phyloP scores from a whole-genome alignment of 108 stramenopile species.

The Pseudonitzschia multiseries region DNA sequence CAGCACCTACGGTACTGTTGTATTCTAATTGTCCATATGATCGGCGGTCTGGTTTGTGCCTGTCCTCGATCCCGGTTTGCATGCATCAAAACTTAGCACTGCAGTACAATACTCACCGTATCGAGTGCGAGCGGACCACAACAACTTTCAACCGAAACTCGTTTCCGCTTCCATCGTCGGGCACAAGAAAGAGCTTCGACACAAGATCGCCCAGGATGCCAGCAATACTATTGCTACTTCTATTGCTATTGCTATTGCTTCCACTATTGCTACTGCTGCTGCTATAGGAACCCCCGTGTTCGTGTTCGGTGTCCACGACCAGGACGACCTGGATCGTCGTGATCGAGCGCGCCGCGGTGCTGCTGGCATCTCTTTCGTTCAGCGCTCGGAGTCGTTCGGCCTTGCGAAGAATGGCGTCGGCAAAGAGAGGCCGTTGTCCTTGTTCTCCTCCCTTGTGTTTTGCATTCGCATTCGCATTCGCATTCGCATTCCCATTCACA shows the following conservation, averaged over 20 bases:
- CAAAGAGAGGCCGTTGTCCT: conserved; percentile 1
- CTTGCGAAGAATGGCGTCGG: not conserved
- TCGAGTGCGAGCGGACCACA: not conserved
- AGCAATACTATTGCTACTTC: not conserved
- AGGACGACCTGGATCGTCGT: not conserved
- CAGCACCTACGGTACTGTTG: too few species aligned
- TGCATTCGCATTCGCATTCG: not conserved
- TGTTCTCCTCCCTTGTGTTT: not conserved
- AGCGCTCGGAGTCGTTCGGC: not conserved
- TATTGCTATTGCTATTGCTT: not conserved
- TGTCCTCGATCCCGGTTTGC: too few species aligned
- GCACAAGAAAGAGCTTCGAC: not conserved
- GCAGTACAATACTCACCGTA: not conserved
- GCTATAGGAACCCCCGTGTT: not conserved
- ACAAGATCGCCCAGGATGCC: not conserved
- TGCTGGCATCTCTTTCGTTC: not conserved
- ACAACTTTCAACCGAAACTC: not conserved
- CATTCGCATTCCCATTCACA: not conserved
- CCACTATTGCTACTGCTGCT: not conserved
- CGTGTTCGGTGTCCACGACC: not conserved
- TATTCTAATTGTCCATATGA: too few species aligned
- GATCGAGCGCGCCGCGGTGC: not conserved
- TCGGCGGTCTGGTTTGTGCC: too few species aligned
- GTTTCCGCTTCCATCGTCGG: not conserved
- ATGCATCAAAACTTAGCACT: not conserved